A percentile compares a stretch with the other conserved stretches of the same genome.
Conservation (phyloP, 2,329 filamentous ascomycete genomes). For the Xylariaceae sp. region DNA sequence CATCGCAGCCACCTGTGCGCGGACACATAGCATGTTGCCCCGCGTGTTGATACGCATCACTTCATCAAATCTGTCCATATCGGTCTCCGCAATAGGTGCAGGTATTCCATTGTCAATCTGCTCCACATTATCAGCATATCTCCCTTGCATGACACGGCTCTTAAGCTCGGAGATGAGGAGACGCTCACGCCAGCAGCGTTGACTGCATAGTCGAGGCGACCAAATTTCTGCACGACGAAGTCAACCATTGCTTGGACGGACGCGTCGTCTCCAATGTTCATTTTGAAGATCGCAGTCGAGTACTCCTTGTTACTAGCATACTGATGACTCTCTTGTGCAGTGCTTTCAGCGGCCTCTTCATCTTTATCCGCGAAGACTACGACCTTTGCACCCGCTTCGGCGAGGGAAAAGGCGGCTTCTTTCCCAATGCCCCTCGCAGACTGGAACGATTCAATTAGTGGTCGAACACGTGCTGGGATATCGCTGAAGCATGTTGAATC, state of each 20-base stretch:
- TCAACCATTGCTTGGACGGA: conserved; percentile 21
- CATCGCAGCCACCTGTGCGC: conserved; percentile 16
- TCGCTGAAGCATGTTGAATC: not conserved
- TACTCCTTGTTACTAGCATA: conserved; percentile 18
- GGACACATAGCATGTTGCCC: conserved; percentile 17
- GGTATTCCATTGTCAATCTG: conserved; percentile 17
- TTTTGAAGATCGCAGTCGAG: conserved; percentile 7
- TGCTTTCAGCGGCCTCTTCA: conserved; percentile 14
- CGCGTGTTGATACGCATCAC: conserved; percentile 24
- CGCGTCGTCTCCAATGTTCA: conserved; percentile 18
- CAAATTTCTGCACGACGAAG: conserved; percentile 18
- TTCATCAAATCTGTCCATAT: conserved; percentile 20
- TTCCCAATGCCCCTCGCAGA: conserved; percentile 21
- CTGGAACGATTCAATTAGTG: not conserved
- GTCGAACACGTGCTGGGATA: not conserved
- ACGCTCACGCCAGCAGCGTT: conserved; percentile 21
- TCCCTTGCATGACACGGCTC: not conserved
- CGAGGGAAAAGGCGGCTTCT: conserved; percentile 20
- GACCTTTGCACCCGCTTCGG: conserved; percentile 21
- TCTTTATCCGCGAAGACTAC: conserved; percentile 23
- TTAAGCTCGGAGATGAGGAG: not conserved
- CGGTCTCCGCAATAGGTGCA: conserved; percentile 15
- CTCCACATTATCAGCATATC: not conserved
- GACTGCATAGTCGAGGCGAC: conserved; percentile 22
- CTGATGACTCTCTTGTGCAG: conserved; percentile 19